Base-by-base conservation (phyloP, 768 basidiomycete genomes). In the Mycena metata region DNA sequence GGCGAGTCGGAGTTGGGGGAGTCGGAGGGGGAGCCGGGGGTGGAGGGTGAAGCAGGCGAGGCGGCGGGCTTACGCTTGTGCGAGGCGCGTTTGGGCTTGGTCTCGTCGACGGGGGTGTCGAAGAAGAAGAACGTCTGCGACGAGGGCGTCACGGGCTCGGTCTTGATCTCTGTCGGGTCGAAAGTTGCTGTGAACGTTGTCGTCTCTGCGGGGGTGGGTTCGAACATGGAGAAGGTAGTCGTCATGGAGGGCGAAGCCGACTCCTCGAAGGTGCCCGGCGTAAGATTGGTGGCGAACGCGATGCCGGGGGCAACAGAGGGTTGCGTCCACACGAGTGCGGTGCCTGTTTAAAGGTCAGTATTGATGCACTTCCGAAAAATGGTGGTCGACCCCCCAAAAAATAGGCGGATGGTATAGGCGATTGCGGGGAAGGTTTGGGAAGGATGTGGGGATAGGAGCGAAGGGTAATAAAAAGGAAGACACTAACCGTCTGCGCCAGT, bases 201-300 rank as follows among this genome's bases (percentile, higher is more conserved):
- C 5, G 19, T 3, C 6, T 36, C n/a, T 30, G 30, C 30, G 30
- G 30, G 30, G 3, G 30, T 30, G 15, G 55, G n/a, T 24, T 45
- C 17, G 58, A 57, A 42, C 42, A 43, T n/a, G 16, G 58, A 13
- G 42, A 33, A 24, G 23, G 26, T 45, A 5, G 36, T 15, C 66
- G 69, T 75, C 79, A 80, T 82, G 86, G n/a, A 83, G 83, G 60
- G 80, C 80, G 23, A 8, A 11, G 39, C 9, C 10, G 51, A 39
- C 10, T 59, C 58, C 42, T 45, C 41, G 59, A 67, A 67, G 30
- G 58, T 42, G 30, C 42, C 49, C 16, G 86, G 86, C 8, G 87
- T 88, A 61, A 88, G 70, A 66, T 82, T 84, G 64, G 86, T 84
- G 43, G 85, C 83, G 70, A 88, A 88, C 41, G 85, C 84, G 76